Percentiles rank a stretch among this genome's conserved stretches.
These are phyloP conservation scores for Craterostigma plantagineum DNA, from an alignment of 257 asterid species.

Conservation along the genomic window DNA sequence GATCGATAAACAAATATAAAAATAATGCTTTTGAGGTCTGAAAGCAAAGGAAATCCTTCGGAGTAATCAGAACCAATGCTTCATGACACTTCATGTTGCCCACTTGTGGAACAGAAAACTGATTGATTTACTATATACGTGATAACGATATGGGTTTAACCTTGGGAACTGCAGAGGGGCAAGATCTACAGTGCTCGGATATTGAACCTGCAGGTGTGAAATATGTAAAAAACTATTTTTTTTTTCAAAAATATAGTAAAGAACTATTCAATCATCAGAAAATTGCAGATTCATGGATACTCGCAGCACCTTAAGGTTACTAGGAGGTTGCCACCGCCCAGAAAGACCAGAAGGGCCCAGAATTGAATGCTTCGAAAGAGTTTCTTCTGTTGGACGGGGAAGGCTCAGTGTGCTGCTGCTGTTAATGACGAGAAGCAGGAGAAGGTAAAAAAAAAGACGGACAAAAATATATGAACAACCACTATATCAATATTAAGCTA, in stretches of 20 bases:
- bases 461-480: not conserved
- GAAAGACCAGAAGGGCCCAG: conserved; percentile 85
- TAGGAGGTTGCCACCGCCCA: conserved; percentile 81
- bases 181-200: conserved; percentile 64
- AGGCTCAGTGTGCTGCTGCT: conserved; percentile 48
- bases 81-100: too few relatives aligned
- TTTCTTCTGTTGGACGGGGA: conserved; percentile 73
- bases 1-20: not conserved
- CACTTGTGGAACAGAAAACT: too few relatives aligned
- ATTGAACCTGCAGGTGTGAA: conserved; percentile 48
- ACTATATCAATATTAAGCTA: too few relatives aligned
- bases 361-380: conserved; percentile 81
- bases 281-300: conserved; percentile 8
- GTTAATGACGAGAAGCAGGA: conserved; percentile 7
- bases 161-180: conserved; percentile 41
- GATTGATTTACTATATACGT: too few relatives aligned
- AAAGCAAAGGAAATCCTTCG: not conserved
- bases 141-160: conserved; percentile 32
- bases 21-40: not conserved
- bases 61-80: too few relatives aligned
- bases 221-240: conserved; percentile 5
- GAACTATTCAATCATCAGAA: too few relatives aligned
- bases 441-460: conserved; percentile 10
- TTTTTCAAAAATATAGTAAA: too few relatives aligned
- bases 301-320: conserved; percentile 39